A percentile compares a stretch with the other conserved stretches of the same genome.
These are phyloP conservation scores for Pythium aquatile DNA, from an alignment of 352 stramenopile species.

Conservation along the genomic window DNA sequence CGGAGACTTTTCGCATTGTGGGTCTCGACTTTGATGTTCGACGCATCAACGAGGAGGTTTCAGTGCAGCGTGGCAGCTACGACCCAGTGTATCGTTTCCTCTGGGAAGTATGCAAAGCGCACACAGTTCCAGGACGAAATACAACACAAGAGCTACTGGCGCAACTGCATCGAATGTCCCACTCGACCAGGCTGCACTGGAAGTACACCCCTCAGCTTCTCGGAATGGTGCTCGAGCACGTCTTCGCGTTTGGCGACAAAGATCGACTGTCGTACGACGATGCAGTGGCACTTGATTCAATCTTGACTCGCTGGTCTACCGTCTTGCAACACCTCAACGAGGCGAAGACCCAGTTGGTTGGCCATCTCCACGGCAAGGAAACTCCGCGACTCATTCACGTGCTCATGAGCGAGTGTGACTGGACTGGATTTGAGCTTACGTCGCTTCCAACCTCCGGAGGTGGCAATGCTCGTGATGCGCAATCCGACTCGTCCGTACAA, in stretches of 20 bases:
- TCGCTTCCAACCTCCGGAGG: constrained; percentile 8
- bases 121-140: constrained; percentile 34
- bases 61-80: background rate
- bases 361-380: constrained; percentile 55
- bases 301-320: constrained; percentile 55
- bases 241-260: constrained; percentile 48
- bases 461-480: background rate
- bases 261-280: constrained; percentile 51
- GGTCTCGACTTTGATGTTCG: constrained; percentile 56
- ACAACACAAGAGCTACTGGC: constrained; percentile 38
- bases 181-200: constrained; percentile 55
- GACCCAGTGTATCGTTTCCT: constrained; percentile 37
- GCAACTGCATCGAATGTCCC: constrained; percentile 48
- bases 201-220: constrained; percentile 63
- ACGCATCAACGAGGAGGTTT: constrained; percentile 33
- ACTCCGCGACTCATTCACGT: constrained; percentile 53
- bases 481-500: background rate
- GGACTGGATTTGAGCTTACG: constrained; percentile 56
- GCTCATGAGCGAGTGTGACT: constrained; percentile 64
- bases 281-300: constrained; percentile 42
- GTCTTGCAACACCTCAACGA: constrained; percentile 50
- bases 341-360: constrained; percentile 57
- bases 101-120: constrained; percentile 54
- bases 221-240: constrained; percentile 52
- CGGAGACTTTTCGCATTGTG: constrained; percentile 64